Evolutionary conservation across 495 filamentous ascomycete genomes (phyloP).

Genomic region (Platismatia glauca): DNA sequence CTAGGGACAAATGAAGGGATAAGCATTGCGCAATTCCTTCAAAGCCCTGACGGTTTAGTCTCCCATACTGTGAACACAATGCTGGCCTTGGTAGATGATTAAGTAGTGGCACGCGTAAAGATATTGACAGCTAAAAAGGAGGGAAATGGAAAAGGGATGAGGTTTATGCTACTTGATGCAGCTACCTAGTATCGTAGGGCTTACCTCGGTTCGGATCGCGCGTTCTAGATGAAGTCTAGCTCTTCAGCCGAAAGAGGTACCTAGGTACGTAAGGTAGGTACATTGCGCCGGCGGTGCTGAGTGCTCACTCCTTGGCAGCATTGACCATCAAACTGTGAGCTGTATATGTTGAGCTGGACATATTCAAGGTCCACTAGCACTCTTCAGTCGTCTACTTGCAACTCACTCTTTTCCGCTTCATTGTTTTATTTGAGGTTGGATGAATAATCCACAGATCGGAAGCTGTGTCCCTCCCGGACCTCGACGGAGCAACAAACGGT

Average conservation of each 20-base stretch:
- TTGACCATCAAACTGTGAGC: background rate
- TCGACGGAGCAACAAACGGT: constrained; percentile 1
- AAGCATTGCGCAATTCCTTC: too few species aligned
- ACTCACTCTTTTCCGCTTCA: background rate
- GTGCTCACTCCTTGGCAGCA: background rate
- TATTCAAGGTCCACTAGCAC: background rate
- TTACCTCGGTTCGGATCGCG: constrained; percentile 1
- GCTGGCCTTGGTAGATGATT: background rate
- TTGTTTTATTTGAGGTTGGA: too few species aligned
- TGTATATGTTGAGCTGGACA: background rate
- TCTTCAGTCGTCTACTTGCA: background rate
- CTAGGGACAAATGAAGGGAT: too few species aligned
- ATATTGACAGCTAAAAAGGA: background rate
- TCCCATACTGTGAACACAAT: background rate
- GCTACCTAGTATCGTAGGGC: too few species aligned
- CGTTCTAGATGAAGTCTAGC: background rate
- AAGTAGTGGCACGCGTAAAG: background rate
- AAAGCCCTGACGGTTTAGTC: too few species aligned
- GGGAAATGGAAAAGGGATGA: background rate
- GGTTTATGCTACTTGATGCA: constrained; percentile 1
- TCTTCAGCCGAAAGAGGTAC: background rate
- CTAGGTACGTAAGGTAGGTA: background rate
- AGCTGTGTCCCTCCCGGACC: constrained; percentile 3
- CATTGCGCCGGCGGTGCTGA: background rate
- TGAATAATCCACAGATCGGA: too few species aligned